A percentile compares a stretch with the other conserved stretches of the same genome.
These are phyloP conservation scores for Yamadazyma mexicana DNA, from an alignment of 1,139 yeast genomes.

Conservation along the genomic window DNA sequence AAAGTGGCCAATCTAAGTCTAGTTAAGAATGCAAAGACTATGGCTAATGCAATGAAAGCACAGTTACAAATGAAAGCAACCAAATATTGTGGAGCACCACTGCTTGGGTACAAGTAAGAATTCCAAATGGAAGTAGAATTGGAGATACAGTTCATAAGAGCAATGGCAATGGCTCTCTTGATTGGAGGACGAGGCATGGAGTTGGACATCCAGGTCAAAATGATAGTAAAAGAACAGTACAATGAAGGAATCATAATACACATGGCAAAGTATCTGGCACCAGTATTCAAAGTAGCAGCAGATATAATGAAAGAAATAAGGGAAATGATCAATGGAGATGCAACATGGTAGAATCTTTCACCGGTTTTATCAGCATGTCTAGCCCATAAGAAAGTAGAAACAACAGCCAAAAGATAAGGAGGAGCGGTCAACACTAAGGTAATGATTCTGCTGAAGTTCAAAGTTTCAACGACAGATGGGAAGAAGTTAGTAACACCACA, in stretches of 20 bases:
- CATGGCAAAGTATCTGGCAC: slow-evolving; percentile 63
- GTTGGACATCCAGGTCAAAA: slow-evolving; percentile 58
- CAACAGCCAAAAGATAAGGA: slow-evolving; percentile 56
- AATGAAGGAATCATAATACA: slow-evolving; percentile 60
- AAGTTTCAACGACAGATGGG: slow-evolving; percentile 59
- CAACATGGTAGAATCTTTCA: slow-evolving; percentile 55
- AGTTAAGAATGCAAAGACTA: slow-evolving; percentile 38
- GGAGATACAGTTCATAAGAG: slow-evolving; percentile 51
- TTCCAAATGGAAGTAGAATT: slow-evolving; percentile 58
- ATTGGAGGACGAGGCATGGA: slow-evolving; percentile 53
- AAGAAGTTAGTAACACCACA: slow-evolving; percentile 61
- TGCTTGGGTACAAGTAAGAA: slow-evolving; percentile 45
- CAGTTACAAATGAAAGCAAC: slow-evolving; percentile 51
- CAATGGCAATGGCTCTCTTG: slow-evolving; percentile 53
- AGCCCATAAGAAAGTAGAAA: slow-evolving; percentile 54
- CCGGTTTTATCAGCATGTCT: slow-evolving; percentile 59
- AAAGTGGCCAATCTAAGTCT: slow-evolving; percentile 37
- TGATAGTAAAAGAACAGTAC: slow-evolving; percentile 56
- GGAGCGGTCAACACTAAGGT: slow-evolving; percentile 62
- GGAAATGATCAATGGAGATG: slow-evolving; percentile 44
- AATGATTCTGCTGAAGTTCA: slow-evolving; percentile 47
- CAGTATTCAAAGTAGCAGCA: slow-evolving; percentile 54
- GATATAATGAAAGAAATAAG: slow-evolving; percentile 53
- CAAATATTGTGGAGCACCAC: slow-evolving; percentile 44
- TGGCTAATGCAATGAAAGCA: slow-evolving; percentile 44